phyloP scores from a whole-genome alignment of 129 eudicot genomes.

The Escallonia rubra region DNA sequence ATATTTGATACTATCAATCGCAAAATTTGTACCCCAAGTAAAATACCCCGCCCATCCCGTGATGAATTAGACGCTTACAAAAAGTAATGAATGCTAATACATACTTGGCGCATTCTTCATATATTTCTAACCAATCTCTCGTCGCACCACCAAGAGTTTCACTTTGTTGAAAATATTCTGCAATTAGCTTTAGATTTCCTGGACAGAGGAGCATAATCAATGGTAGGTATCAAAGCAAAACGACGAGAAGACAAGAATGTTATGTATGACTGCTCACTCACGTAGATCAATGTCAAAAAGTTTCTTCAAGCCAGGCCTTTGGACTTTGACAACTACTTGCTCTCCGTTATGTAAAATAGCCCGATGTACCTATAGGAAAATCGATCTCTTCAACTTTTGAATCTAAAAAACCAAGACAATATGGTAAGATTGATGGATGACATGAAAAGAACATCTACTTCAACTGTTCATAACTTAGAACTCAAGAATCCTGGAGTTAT shows the following conservation, averaged over 20 bases:
- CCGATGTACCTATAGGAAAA: constrained; percentile 76
- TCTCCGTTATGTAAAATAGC: constrained; percentile 90
- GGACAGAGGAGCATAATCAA: constrained; percentile 12
- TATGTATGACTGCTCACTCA: constrained; percentile 26
- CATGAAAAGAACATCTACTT: neutral
- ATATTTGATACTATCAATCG: neutral
- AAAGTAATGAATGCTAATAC: constrained; percentile 12
- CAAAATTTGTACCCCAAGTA: neutral
- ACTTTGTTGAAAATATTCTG: constrained; percentile 85
- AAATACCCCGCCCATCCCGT: too few relatives aligned
- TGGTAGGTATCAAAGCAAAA: constrained; percentile 4
- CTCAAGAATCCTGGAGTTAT: neutral
- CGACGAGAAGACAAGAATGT: neutral
- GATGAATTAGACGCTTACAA: too few relatives aligned
- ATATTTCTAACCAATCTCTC: constrained; percentile 91
- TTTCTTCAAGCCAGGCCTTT: constrained; percentile 92
- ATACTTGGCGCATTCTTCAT: constrained; percentile 94
- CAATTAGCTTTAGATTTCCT: constrained; percentile 80
- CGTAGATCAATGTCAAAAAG: constrained; percentile 92
- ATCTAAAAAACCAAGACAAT: neutral
- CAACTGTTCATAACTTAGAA: too few relatives aligned
- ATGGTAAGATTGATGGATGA: neutral
- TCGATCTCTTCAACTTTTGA: constrained; percentile 13
- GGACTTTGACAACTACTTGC: constrained; percentile 90
- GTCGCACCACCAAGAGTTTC: constrained; percentile 91